phyloP scores from a whole-genome alignment of 345 rosid genomes.

The Pistacia integerrima region DNA sequence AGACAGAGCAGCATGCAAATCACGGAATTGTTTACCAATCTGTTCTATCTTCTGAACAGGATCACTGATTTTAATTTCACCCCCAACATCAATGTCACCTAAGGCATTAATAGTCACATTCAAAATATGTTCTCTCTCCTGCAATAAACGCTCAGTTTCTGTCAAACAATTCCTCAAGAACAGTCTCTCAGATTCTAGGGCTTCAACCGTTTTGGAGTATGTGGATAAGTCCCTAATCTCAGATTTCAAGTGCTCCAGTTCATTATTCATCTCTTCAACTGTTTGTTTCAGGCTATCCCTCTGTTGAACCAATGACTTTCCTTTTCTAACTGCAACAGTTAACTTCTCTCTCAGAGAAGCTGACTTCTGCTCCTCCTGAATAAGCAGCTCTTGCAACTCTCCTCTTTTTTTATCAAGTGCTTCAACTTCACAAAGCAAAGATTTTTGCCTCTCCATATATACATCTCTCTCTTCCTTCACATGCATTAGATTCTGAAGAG shows the following conservation, averaged over 20 bases:
- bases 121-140: slow-evolving; percentile 62
- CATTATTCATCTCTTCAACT: slow-evolving; percentile 64
- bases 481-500: slow-evolving; percentile 48
- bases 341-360: slow-evolving; percentile 79
- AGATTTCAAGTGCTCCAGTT: slow-evolving; percentile 63
- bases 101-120: slow-evolving; percentile 45
- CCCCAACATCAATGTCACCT: slow-evolving; percentile 58
- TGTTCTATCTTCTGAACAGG: slow-evolving; percentile 68
- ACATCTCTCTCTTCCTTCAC: slow-evolving; percentile 76
- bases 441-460: slow-evolving; percentile 57
- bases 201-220: slow-evolving; percentile 47
- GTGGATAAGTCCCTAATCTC: slow-evolving; percentile 67
- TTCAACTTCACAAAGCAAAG: slow-evolving; percentile 59
- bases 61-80: slow-evolving; percentile 46
- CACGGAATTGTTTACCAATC: slow-evolving; percentile 49
- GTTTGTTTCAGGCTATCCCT: slow-evolving; percentile 79
- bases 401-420: slow-evolving; percentile 52
- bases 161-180: slow-evolving; percentile 56
- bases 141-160: slow-evolving; percentile 58
- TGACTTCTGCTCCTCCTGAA: slow-evolving; percentile 87
- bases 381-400: slow-evolving; percentile 66
- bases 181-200: slow-evolving; percentile 64
- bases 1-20: slow-evolving; percentile 56
- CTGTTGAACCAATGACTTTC: slow-evolving; percentile 88
- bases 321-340: slow-evolving; percentile 94